Conservation (phyloP, 176 grass and related monocot genomes). For the Zea mays region DNA sequence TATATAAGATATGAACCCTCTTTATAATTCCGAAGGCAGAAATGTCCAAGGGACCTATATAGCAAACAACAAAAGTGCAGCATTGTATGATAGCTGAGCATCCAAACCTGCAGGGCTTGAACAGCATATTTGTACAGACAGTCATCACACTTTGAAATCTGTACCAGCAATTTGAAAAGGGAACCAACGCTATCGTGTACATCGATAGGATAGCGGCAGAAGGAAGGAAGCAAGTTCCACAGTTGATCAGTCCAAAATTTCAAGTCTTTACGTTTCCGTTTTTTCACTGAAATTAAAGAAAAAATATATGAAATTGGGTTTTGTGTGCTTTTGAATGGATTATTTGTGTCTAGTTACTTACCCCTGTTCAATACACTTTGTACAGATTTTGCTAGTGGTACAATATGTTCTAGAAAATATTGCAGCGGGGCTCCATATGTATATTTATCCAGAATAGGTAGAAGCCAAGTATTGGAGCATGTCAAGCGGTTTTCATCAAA, state of each 20-base stretch:
- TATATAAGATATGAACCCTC: slow-evolving; percentile 37
- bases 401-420: slow-evolving; percentile 71
- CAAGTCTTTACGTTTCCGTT: slow-evolving; percentile 48
- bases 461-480: slow-evolving; percentile 84
- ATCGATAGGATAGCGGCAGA: slow-evolving; percentile 78
- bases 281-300: slow-evolving; percentile 59
- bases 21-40: slow-evolving; percentile 18
- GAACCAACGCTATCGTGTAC: slow-evolving; percentile 53
- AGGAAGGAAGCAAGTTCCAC: slow-evolving; percentile 87
- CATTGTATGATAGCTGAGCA: slow-evolving; percentile 34
- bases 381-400: slow-evolving; percentile 67
- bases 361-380: slow-evolving; percentile 53
- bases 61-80: slow-evolving; percentile 21
- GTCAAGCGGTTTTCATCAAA: slow-evolving; percentile 58
- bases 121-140: slow-evolving; percentile 62
- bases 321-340: slow-evolving; percentile 22
- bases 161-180: slow-evolving; percentile 67
- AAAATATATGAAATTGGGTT: slow-evolving; percentile 35
- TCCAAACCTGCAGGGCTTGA: slow-evolving; percentile 72
- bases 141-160: slow-evolving; percentile 51
- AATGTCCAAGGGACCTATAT: slow-evolving; percentile 6
- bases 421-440: slow-evolving; percentile 53
- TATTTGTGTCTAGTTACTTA: slow-evolving; percentile 37
- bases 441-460: slow-evolving; percentile 89
- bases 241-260: slow-evolving; percentile 53